These are phyloP conservation scores for Caryopteris hybrid DNA, from an alignment of 305 asterid species.

Conservation along the genomic window DNA sequence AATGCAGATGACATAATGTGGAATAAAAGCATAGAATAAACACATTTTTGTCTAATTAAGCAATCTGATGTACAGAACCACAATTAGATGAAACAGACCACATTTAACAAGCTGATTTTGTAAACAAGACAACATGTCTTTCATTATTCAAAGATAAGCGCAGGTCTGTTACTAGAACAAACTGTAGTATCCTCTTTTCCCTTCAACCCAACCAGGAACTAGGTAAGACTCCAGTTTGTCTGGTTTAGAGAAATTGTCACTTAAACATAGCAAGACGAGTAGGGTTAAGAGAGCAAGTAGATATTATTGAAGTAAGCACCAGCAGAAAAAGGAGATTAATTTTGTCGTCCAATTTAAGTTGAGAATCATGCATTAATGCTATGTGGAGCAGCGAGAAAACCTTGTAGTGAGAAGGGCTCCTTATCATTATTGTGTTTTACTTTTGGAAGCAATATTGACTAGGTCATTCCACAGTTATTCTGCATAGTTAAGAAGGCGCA, in stretches of 20 bases:
- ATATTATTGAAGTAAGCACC: not conserved
- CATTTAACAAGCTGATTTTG: too few species aligned
- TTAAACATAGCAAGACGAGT: too few species aligned
- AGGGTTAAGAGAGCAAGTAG: not conserved
- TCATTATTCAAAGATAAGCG: too few species aligned
- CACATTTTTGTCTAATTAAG: not conserved
- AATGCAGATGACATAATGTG: not conserved
- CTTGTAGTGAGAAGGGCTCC: too few species aligned
- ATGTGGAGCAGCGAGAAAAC: not conserved
- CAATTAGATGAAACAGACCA: not conserved
- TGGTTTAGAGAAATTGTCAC: too few species aligned
- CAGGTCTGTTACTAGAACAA: too few species aligned
- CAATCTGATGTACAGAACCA: not conserved
- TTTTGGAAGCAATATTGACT: not conserved
- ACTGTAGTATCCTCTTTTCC: too few species aligned
- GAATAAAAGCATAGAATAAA: not conserved
- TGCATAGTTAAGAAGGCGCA: not conserved
- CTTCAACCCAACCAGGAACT: too few species aligned
- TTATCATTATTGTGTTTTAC: not conserved
- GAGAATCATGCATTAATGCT: not conserved
- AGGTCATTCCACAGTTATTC: constrained; percentile 7
- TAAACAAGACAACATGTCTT: too few species aligned
- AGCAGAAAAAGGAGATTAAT: not conserved
- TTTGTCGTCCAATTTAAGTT: not conserved
- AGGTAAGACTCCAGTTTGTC: too few species aligned